Conservation (phyloP, 2,329 filamentous ascomycete species). For the Cladosporium sp. region DNA sequence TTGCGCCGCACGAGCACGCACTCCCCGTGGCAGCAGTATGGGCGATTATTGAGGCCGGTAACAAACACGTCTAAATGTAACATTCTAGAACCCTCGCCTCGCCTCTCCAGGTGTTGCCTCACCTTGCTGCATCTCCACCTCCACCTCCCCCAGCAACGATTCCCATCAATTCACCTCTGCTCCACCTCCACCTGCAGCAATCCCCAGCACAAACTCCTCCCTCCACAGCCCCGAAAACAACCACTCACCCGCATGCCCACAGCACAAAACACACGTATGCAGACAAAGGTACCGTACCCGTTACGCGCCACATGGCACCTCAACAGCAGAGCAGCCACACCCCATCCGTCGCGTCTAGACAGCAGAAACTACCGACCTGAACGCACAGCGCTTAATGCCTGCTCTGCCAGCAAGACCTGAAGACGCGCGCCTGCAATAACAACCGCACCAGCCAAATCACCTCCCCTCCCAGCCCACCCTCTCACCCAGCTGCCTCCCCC, state of each 20-base stretch:
- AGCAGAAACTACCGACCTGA: not conserved
- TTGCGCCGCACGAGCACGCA: not conserved
- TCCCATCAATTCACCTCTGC: not conserved
- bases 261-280: not conserved
- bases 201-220: not conserved
- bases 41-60: too few relatives aligned
- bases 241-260: not conserved
- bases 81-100: not conserved
- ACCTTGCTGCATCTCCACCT: not conserved
- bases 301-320: not conserved
- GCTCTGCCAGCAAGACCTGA: not conserved
- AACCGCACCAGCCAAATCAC: not conserved
- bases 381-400: not conserved
- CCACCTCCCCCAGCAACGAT: not conserved
- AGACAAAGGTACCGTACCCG: not conserved
- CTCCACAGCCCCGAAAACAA: not conserved
- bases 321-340: too few relatives aligned
- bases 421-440: not conserved
- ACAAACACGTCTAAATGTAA: not conserved
- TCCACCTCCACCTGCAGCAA: not conserved
- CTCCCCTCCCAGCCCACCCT: conserved; percentile 12
- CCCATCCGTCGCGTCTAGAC: not conserved
- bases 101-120: not conserved
- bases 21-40: too few relatives aligned
- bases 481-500: not conserved